Percentiles rank a stretch among this genome's conserved stretches.
phyloP scores from a whole-genome alignment of 2,329 filamentous ascomycete species.

The Paradendryphiella salina region DNA sequence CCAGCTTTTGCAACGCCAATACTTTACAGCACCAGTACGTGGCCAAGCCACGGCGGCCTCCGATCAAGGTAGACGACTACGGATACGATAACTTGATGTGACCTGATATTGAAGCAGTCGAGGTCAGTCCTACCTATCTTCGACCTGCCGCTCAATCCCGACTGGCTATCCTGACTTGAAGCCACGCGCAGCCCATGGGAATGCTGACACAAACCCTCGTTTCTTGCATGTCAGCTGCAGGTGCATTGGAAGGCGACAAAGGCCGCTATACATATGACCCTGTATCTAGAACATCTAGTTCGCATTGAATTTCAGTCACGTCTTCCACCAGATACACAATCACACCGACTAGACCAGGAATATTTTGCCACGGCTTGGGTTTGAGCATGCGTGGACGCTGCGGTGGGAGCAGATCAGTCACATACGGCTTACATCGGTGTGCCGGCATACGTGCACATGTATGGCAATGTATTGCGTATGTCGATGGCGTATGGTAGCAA shows the following conservation, averaged over 20 bases:
- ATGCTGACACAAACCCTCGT: conserved; percentile 15
- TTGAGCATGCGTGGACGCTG: neutral
- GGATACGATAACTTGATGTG: neutral
- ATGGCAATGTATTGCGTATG: no score
- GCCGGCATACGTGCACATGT: neutral
- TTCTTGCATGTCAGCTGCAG: conserved; percentile 34
- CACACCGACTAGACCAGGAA: conserved; percentile 1
- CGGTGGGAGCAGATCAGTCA: neutral
- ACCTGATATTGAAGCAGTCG: neutral
- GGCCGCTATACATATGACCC: conserved; percentile 1
- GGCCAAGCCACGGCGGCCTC: neutral
- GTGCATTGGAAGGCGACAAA: conserved; percentile 20
- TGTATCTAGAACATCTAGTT: conserved; percentile 14
- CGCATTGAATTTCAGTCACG: conserved; percentile 28
- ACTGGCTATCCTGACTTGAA: conserved; percentile 8
- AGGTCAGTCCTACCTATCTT: neutral
- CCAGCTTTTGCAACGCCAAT: conserved; percentile 10
- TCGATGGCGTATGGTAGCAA: no score
- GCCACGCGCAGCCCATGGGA: conserved; percentile 10
- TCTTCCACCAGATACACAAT: conserved; percentile 3
- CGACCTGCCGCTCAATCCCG: neutral
- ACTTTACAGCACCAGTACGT: conserved; percentile 2
- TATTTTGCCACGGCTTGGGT: conserved; percentile 6
- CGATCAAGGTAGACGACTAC: neutral
- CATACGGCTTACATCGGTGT: conserved; percentile 11